Evolutionary conservation across 495 filamentous ascomycete species (phyloP).

Genomic region (Podospora pseudocomata): DNA sequence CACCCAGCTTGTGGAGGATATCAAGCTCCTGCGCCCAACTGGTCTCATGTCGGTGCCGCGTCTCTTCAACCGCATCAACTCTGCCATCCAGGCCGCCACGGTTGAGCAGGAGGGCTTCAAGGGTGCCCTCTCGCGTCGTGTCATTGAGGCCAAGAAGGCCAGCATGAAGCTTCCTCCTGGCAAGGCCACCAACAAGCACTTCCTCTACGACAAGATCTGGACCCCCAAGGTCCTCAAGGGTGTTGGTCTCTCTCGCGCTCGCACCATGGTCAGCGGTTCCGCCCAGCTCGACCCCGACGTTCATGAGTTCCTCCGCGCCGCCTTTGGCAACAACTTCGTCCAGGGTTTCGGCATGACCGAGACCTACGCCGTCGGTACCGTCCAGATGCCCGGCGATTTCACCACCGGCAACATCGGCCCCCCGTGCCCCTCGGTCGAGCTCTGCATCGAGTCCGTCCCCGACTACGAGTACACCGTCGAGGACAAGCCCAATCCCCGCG

Average conservation of each 20-base stretch:
- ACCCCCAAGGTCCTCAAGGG: slow-evolving; percentile 79
- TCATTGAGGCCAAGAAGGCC: slow-evolving; percentile 75
- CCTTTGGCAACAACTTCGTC: slow-evolving; percentile 71
- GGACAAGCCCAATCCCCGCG: slow-evolving; percentile 89
- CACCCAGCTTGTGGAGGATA: slow-evolving; percentile 78
- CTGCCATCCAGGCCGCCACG: slow-evolving; percentile 72
- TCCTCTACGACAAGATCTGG: slow-evolving; percentile 90
- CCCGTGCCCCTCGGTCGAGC: slow-evolving; percentile 62
- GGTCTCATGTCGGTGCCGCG: slow-evolving; percentile 85
- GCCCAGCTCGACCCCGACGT: slow-evolving; percentile 86
- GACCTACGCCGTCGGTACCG: slow-evolving; percentile 75
- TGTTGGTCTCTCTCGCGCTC: slow-evolving; percentile 71
- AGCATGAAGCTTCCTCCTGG: slow-evolving; percentile 66
- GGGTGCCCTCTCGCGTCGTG: slow-evolving; percentile 74
- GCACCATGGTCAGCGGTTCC: slow-evolving; percentile 78
- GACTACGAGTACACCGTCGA: slow-evolving; percentile 92
- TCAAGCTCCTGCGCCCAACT: slow-evolving; percentile 82
- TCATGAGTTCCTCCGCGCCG: slow-evolving; percentile 82
- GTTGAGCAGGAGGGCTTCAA: slow-evolving; percentile 75
- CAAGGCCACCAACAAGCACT: slow-evolving; percentile 74
- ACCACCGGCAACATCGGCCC: slow-evolving; percentile 78
- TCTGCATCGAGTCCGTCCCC: slow-evolving; percentile 79
- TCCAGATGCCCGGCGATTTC: slow-evolving; percentile 67
- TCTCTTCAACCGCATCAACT: slow-evolving; percentile 87
- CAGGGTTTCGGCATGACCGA: slow-evolving; percentile 97